Percentiles rank a stretch among this genome's conserved stretches.
Evolutionary conservation across 352 stramenopile species (phyloP).

Genomic region (Pythium insidiosum): DNA sequence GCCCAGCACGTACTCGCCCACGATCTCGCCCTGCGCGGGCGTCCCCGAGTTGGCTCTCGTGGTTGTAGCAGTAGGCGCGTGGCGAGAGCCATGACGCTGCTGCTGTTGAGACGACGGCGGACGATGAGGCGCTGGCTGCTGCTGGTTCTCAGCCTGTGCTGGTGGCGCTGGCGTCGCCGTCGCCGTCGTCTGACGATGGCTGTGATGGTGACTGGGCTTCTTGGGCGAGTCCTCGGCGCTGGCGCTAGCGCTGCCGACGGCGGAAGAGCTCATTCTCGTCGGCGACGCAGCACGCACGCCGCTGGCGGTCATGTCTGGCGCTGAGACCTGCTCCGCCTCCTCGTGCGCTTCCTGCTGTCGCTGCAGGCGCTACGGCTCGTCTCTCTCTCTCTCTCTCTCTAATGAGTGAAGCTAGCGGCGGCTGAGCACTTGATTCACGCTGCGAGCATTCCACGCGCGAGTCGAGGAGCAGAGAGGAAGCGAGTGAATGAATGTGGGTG

Average conservation of each 20-base stretch:
- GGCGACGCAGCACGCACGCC: constrained; percentile 5
- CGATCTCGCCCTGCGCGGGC: constrained; percentile 21
- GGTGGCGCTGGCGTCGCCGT: not conserved
- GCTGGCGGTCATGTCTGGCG: constrained; percentile 10
- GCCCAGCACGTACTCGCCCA: constrained; percentile 87
- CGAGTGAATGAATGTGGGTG: too few relatives aligned
- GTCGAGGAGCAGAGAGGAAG: too few relatives aligned
- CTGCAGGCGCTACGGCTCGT: too few relatives aligned
- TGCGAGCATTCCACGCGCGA: too few relatives aligned
- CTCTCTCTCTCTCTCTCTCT: too few relatives aligned
- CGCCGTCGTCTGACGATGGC: too few relatives aligned
- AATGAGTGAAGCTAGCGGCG: too few relatives aligned
- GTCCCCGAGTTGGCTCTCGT: too few relatives aligned
- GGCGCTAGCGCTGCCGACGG: not conserved
- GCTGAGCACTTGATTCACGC: too few relatives aligned
- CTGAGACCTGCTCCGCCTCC: too few relatives aligned
- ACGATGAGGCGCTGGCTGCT: not conserved
- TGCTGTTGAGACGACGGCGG: not conserved
- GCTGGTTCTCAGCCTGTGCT: constrained; percentile 11
- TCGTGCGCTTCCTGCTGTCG: too few relatives aligned
- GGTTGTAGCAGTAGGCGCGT: too few relatives aligned
- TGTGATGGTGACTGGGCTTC: constrained; percentile 4
- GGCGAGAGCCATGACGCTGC: not conserved
- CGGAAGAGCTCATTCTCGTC: constrained; percentile 7
- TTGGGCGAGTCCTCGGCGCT: constrained; percentile 6